Base-by-base conservation (phyloP, 176 grass and related monocot species). In the Bolboschoenus planiculmis region DNA sequence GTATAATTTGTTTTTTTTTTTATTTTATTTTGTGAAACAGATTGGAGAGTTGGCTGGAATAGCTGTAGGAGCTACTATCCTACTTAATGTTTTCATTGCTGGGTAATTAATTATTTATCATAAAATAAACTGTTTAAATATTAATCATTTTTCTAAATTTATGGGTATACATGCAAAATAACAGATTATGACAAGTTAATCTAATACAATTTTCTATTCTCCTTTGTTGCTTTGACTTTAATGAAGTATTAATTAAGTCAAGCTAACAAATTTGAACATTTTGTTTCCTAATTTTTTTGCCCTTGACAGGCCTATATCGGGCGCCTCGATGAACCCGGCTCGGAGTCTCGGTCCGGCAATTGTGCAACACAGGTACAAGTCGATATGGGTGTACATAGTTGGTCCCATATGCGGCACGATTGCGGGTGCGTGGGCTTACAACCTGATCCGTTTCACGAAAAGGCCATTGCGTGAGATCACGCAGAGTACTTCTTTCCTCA, bases 391-490 rank as follows among this genome's bases (percentile, higher is more conserved):
- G 18, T 99, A 96, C 83, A 82, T 99, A 2, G 87, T 93, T 0
- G 93, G 93, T 0, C 93, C 93, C 0, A 44, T 93, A 27, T 87
- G 77, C 14, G 93, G 97, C 23, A 67, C 97, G 4, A 87, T 99
- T 8, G 88, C 85, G 1, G 97, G 97, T 46, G 93, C 93, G 0
- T 93, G 93, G 97, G 91, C 93, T 23, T 99, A 99, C 91, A 99
- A 99, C 84, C 89, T 99, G 70, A 99, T 99, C 87, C 86, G 97
- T 13, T 99, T 99, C 92, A 99, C 97, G 80, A 93, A 96, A 83
- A 93, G 93, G 91, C 93, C 97, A 1, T 88, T 99, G 18, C 88
- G 97, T 62, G 93, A 99, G 92, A 85, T 99, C 86, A 93, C 93
- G 58, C 89, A 91, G 87, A 92, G 93, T 61, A 78, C 78, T 67